A percentile compares a stretch with the other conserved stretches of the same genome.
Conservation (phyloP, 768 basidiomycete species). For the Suillus alpinus region DNA sequence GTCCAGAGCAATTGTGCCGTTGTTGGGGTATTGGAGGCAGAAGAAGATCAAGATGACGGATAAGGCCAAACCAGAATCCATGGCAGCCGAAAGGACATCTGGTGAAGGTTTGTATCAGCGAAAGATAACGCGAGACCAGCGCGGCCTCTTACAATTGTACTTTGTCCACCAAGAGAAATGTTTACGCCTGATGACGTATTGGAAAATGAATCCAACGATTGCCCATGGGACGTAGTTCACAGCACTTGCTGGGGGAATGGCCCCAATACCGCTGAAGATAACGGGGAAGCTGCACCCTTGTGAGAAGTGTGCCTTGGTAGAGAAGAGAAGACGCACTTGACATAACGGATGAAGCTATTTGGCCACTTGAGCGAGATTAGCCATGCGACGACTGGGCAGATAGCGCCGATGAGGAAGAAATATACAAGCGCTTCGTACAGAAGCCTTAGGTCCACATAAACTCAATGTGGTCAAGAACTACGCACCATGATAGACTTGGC, state of each 20-base stretch:
- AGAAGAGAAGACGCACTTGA: slow-evolving; percentile 48
- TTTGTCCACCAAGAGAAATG: slow-evolving; percentile 73
- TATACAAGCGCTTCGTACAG: slow-evolving; percentile 42
- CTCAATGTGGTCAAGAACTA: background rate
- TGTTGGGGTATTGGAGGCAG: slow-evolving; percentile 58
- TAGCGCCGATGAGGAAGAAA: slow-evolving; percentile 77
- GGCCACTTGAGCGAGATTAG: slow-evolving; percentile 58
- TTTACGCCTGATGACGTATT: slow-evolving; percentile 55
- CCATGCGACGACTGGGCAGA: slow-evolving; percentile 57
- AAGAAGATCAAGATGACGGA: slow-evolving; percentile 57
- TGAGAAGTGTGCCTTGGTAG: background rate
- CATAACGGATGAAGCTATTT: slow-evolving; percentile 54
- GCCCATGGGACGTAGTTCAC: slow-evolving; percentile 69
- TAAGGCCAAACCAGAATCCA: slow-evolving; percentile 69
- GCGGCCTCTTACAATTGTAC: slow-evolving; percentile 33
- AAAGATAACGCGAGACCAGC: background rate
- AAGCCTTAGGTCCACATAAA: background rate
- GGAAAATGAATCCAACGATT: slow-evolving; percentile 64
- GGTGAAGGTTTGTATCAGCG: background rate
- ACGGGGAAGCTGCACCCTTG: slow-evolving; percentile 38
- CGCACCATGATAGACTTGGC: slow-evolving; percentile 55
- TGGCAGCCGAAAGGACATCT: slow-evolving; percentile 68
- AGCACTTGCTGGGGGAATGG: slow-evolving; percentile 65
- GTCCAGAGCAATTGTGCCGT: slow-evolving; percentile 55
- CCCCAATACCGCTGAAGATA: slow-evolving; percentile 54